Evolutionary conservation across 345 rosid species (phyloP).

Genomic region (Microthlaspi erraticum): DNA sequence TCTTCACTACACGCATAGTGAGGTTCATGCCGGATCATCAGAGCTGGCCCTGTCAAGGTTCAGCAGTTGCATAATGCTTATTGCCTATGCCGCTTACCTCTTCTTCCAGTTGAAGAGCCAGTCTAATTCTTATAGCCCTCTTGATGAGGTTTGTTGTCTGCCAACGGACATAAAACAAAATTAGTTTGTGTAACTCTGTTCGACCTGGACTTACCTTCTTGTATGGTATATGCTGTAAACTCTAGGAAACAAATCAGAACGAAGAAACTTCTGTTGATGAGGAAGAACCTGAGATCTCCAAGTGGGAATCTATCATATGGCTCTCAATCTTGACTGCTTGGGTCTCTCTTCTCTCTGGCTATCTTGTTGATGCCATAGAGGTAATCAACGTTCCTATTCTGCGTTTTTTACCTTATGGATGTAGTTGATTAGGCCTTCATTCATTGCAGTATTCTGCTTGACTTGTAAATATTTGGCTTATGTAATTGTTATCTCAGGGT

Average conservation of each 20-base stretch:
- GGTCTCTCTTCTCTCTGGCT: constrained; percentile 90
- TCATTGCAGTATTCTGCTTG: constrained; percentile 11
- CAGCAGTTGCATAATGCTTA: constrained; percentile 94
- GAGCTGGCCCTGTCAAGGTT: constrained; percentile 97
- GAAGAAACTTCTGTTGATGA: constrained; percentile 56
- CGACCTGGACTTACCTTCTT: constrained; percentile 35
- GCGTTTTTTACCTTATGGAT: constrained; percentile 7
- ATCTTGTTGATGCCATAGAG: constrained; percentile 91
- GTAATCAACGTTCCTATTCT: constrained; percentile 43
- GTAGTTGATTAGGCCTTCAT: constrained; percentile 13
- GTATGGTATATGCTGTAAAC: constrained; percentile 35
- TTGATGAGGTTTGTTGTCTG: constrained; percentile 64
- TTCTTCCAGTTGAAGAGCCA: constrained; percentile 81
- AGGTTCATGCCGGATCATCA: constrained; percentile 86
- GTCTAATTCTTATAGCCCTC: constrained; percentile 56
- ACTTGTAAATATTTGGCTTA: constrained; percentile 1
- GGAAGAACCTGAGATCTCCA: constrained; percentile 86
- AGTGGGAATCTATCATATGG: constrained; percentile 89
- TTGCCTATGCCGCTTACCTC: constrained; percentile 88
- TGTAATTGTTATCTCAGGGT: constrained; percentile 54
- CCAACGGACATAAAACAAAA: constrained; percentile 20
- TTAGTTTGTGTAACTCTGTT: constrained; percentile 24
- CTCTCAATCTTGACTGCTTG: constrained; percentile 86
- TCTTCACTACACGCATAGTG: constrained; percentile 88
- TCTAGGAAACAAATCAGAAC: constrained; percentile 66